Evolutionary conservation across 1,139 yeast species (phyloP).

Genomic region (Yamadazyma mexicana): DNA sequence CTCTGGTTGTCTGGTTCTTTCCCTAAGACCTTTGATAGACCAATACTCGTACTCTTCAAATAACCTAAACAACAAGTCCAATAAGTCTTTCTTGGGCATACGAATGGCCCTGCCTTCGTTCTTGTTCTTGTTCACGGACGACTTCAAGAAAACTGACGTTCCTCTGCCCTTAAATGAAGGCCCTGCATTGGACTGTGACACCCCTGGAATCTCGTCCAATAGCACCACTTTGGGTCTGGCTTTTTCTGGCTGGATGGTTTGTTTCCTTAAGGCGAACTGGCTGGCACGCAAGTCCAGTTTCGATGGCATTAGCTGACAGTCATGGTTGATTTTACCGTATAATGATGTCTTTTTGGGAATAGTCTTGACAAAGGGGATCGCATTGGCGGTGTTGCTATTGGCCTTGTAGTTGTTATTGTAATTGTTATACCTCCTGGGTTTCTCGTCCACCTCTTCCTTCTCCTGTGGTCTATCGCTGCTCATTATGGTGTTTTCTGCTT

Average conservation of each 20-base stretch:
- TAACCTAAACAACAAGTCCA: constrained; percentile 82
- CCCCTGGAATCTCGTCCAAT: constrained; percentile 83
- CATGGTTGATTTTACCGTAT: constrained; percentile 88
- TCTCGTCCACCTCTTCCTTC: constrained; percentile 18
- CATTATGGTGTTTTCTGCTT: constrained; percentile 37
- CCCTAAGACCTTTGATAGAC: constrained; percentile 92
- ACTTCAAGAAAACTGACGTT: constrained; percentile 59
- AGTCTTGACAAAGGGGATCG: constrained; percentile 72
- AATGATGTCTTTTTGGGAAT: constrained; percentile 84
- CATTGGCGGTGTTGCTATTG: constrained; percentile 35
- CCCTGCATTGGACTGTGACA: constrained; percentile 80
- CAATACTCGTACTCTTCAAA: constrained; percentile 96
- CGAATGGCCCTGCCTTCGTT: constrained; percentile 88
- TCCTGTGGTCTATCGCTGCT: constrained; percentile 17
- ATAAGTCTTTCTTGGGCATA: constrained; percentile 88
- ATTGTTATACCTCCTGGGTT: constrained; percentile 12
- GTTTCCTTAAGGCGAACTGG: constrained; percentile 47
- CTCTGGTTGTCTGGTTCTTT: constrained; percentile 95
- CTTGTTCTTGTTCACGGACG: constrained; percentile 32
- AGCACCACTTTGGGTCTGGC: constrained; percentile 74
- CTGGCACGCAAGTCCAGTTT: constrained; percentile 69
- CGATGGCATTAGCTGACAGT: constrained; percentile 84
- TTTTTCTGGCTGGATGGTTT: constrained; percentile 43
- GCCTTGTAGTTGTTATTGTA: constrained; percentile 10
- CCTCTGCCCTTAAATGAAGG: constrained; percentile 73